Percentiles rank a stretch among this genome's conserved stretches.
These are phyloP conservation scores for Creolimax fragrantissima DNA, from an alignment of 78 protist species.

Conservation along the genomic window DNA sequence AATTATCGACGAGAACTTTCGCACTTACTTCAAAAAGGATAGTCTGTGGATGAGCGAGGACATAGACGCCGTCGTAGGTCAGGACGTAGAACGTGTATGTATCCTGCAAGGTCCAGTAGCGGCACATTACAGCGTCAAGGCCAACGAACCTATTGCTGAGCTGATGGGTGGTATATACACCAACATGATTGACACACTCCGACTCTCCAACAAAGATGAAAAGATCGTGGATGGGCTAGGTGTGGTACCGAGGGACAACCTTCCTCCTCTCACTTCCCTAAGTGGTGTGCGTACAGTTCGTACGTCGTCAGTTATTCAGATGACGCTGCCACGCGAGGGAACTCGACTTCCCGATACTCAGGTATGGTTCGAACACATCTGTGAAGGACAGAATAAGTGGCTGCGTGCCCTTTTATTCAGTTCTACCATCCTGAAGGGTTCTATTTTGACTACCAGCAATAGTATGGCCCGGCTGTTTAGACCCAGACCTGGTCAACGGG, in stretches of 20 bases:
- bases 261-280: not conserved
- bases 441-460: not conserved
- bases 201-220: not conserved
- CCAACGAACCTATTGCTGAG: slow-evolving; percentile 44
- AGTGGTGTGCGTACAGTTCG: not conserved
- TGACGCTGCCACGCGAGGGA: not conserved
- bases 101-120: slow-evolving; percentile 62
- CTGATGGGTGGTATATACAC: slow-evolving; percentile 24
- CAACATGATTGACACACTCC: not conserved
- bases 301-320: not conserved
- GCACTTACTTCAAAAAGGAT: slow-evolving; percentile 51
- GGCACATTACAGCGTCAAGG: slow-evolving; percentile 4
- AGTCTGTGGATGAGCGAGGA: slow-evolving; percentile 44
- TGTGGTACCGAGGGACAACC: not conserved
- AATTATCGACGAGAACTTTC: slow-evolving; percentile 34
- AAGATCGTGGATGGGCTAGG: not conserved
- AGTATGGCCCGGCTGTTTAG: slow-evolving; percentile 3
- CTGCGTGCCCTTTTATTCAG: slow-evolving; percentile 2
- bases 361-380: not conserved
- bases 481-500: slow-evolving; percentile 19
- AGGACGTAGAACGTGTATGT: slow-evolving; percentile 35
- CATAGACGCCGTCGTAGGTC: slow-evolving; percentile 29
- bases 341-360: not conserved
- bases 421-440: not conserved
- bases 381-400: not conserved